Base-by-base conservation (phyloP, 495 filamentous ascomycete genomes). In the Pyronema omphalodes region DNA sequence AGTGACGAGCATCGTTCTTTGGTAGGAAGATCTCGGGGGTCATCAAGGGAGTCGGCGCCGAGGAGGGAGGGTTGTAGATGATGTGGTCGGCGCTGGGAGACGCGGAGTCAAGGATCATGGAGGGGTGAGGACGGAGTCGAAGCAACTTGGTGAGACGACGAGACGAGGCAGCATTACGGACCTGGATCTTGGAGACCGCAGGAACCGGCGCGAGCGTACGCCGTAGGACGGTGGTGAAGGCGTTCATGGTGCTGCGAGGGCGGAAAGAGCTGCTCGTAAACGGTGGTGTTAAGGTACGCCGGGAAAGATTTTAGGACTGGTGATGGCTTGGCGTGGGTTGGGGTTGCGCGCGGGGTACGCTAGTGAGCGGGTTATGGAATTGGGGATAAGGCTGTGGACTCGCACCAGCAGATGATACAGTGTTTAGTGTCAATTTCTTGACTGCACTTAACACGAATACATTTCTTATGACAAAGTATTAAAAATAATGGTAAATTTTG, bases 21-120 rank as follows among this genome's bases (percentile, higher is more conserved):
- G 91, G 93, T 12, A 98, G 80, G 71, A 98, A 98, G 58, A 85
- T 88, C 54, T 77, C 72, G 34, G 91, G 91, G 3, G 91, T 98
- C 66, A 93, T 77, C 67, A 81, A 85, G 36, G 88, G 81, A 15
- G 78, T 84, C 1, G 93, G 77, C 0, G 78, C 75, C 35, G 85
- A 79, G n/a, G 88, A 82, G 6, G 91, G 91, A 41, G 91, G 91
- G 70, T 95, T 96, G 80, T 82, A 88, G 69, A 98, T 80, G 67
- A 96, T 85, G 60, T 85, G 75, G 58, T 80, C 72, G 54, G 69
- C 61, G 4, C 60, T 23, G 40, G 75, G 68, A 23, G 70, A 62
- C 36, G 68, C 58, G 8, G 74, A 63, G 15, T 68, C 58, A 51
- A 75, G 71, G 70, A 86, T 89, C 52, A 83, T 82, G 44, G 54